phyloP scores from a whole-genome alignment of 1,139 yeast species.

The Kurtzmaniella quercitrusa region DNA sequence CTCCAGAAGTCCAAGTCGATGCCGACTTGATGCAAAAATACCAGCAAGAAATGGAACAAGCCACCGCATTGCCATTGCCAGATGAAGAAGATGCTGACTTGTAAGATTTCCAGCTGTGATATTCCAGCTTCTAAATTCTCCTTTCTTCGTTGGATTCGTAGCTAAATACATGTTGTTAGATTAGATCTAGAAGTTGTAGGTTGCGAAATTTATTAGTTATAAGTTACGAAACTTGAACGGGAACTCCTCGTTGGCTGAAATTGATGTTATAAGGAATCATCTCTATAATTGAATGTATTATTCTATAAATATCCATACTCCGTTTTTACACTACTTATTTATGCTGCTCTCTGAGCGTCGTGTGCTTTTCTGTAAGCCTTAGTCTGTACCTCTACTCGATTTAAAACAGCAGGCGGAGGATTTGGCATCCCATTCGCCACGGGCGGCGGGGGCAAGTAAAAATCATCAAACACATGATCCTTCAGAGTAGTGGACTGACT shows the following conservation, averaged over 20 bases:
- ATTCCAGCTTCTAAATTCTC: background rate
- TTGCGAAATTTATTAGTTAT: too few species aligned
- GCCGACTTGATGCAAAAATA: conserved; percentile 94
- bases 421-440: conserved; percentile 25
- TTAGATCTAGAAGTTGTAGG: too few species aligned
- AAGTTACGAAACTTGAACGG: too few species aligned
- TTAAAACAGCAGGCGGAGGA: conserved; percentile 28
- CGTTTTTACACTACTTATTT: too few species aligned
- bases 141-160: background rate
- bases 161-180: conserved; percentile 2
- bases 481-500: conserved; percentile 6
- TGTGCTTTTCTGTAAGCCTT: conserved; percentile 9
- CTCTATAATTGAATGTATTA: too few species aligned
- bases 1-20: conserved; percentile 98
- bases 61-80: conserved; percentile 98
- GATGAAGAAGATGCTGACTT: conserved; percentile 99
- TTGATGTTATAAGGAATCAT: too few species aligned
- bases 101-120: conserved; percentile 44
- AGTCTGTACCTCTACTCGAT: conserved; percentile 15
- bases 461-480: conserved; percentile 13
- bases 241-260: too few species aligned
- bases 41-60: conserved; percentile 99
- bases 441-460: conserved; percentile 35
- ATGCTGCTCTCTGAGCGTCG: too few species aligned
- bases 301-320: too few species aligned